A percentile compares a stretch with the other conserved stretches of the same genome.
These are phyloP conservation scores for Rosa chinensis DNA, from an alignment of 306 rosid genomes.

Conservation along the genomic window DNA sequence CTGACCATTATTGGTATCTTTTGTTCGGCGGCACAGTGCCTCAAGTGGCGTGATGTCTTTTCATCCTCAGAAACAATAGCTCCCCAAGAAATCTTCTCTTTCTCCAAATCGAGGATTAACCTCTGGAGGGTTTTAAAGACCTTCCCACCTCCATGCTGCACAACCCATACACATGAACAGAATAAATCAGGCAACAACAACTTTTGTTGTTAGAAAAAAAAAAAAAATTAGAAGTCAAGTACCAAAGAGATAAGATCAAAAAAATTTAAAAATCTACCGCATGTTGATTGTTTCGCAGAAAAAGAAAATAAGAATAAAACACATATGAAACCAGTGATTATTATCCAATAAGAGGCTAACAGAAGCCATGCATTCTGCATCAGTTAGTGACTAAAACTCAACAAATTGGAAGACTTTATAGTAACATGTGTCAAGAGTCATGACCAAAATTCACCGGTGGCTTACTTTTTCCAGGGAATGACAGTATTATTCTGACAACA, in stretches of 20 bases:
- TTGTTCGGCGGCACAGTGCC: constrained; percentile 63
- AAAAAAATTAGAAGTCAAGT: neutral
- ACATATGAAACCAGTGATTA: neutral
- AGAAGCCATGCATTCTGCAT: neutral
- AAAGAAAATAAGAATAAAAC: neutral
- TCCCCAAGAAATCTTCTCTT: constrained; percentile 44
- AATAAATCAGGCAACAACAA: neutral
- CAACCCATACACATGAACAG: constrained; percentile 15
- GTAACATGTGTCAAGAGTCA: neutral
- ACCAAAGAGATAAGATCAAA: constrained; percentile 7
- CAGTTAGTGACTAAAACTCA: neutral
- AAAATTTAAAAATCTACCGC: neutral
- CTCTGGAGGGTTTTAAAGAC: constrained; percentile 71
- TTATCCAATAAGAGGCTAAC: neutral
- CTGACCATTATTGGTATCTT: constrained; percentile 62
- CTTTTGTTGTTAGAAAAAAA: neutral
- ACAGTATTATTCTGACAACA: neutral
- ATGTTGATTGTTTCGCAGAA: neutral
- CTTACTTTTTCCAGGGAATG: neutral
- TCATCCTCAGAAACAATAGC: constrained; percentile 60
- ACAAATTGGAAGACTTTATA: neutral
- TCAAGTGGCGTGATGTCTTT: constrained; percentile 71
- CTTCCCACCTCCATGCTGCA: constrained; percentile 79
- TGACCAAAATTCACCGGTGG: neutral
- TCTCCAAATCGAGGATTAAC: constrained; percentile 47